Percentiles rank a stretch among this genome's conserved stretches.
Conservation (phyloP, 1,139 yeast species). For the Sugiyamaella castrensis region DNA sequence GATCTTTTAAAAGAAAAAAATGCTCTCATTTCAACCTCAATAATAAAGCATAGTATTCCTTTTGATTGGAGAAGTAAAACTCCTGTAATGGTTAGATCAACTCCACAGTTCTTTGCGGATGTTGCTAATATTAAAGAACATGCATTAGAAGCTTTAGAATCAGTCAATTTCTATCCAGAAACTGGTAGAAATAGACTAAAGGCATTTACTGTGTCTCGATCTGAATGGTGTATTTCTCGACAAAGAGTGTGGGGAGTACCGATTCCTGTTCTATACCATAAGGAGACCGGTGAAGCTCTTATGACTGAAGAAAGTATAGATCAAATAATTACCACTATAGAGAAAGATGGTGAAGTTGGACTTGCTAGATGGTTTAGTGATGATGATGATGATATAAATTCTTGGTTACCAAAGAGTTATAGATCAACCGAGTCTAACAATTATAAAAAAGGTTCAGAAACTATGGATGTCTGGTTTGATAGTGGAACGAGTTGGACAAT, state of each 20-base stretch:
- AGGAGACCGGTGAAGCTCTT: slow-evolving; percentile 56
- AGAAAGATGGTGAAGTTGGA: slow-evolving; percentile 60
- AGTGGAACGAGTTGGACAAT: slow-evolving; percentile 93
- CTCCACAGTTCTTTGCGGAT: slow-evolving; percentile 97
- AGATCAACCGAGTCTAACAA: slow-evolving; percentile 23
- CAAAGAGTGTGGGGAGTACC: slow-evolving; percentile 99
- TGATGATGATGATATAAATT: slow-evolving; percentile 48
- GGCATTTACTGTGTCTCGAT: slow-evolving; percentile 72
- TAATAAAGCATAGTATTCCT: slow-evolving; percentile 81
- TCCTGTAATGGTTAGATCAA: slow-evolving; percentile 91
- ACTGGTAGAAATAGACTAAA: slow-evolving; percentile 66
- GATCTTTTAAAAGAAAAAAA: slow-evolving; percentile 43
- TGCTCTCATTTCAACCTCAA: slow-evolving; percentile 51
- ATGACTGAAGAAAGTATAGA: slow-evolving; percentile 52
- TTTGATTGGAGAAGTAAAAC: slow-evolving; percentile 96
- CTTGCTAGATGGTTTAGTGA: slow-evolving; percentile 50
- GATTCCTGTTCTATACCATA: slow-evolving; percentile 76
- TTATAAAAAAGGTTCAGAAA: slow-evolving; percentile 68
- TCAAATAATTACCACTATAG: slow-evolving; percentile 52
- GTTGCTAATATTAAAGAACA: slow-evolving; percentile 65
- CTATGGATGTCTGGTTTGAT: slow-evolving; percentile 99
- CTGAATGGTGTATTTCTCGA: slow-evolving; percentile 97
- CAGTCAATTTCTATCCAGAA: slow-evolving; percentile 70
- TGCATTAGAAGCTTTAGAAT: slow-evolving; percentile 58
- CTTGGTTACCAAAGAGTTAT: slow-evolving; percentile 65